phyloP scores from a whole-genome alignment of 2,329 filamentous ascomycete species.

The Clonostachys sp. region DNA sequence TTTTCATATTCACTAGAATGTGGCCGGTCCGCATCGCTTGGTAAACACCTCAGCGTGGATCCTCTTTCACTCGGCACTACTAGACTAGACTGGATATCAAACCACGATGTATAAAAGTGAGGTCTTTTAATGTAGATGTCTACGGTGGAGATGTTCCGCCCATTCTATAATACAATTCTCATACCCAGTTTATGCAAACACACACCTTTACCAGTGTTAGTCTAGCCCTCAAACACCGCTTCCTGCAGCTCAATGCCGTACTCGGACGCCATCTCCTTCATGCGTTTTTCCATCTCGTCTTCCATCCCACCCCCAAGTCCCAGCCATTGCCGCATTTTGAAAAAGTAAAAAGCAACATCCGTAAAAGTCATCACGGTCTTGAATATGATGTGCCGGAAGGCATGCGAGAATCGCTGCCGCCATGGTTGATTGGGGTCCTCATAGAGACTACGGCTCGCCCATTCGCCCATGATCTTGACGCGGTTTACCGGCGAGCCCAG shows the following conservation, averaged over 20 bases:
- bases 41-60: no score
- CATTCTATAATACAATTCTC: no score
- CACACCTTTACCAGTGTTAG: not conserved
- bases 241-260: constrained; percentile 90
- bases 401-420: constrained; percentile 60
- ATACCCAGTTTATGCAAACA: no score
- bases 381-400: constrained; percentile 78
- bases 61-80: no score
- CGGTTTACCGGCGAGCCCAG: constrained; percentile 86
- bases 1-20: no score
- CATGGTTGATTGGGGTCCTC: constrained; percentile 64
- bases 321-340: constrained; percentile 71
- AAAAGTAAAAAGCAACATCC: constrained; percentile 81
- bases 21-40: no score
- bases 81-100: no score
- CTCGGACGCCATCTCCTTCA: constrained; percentile 84
- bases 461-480: constrained; percentile 88
- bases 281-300: constrained; percentile 83
- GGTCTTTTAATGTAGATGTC: no score
- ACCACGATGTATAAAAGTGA: no score
- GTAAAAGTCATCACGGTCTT: constrained; percentile 68
- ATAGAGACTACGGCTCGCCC: constrained; percentile 81
- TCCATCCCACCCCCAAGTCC: constrained; percentile 84
- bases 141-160: no score
- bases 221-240: constrained; percentile 77